Percentiles rank a stretch among this genome's conserved stretches.
These are phyloP conservation scores for Trichosporon sp. DNA, from an alignment of 1,284 basidiomycete genomes.

Conservation along the genomic window DNA sequence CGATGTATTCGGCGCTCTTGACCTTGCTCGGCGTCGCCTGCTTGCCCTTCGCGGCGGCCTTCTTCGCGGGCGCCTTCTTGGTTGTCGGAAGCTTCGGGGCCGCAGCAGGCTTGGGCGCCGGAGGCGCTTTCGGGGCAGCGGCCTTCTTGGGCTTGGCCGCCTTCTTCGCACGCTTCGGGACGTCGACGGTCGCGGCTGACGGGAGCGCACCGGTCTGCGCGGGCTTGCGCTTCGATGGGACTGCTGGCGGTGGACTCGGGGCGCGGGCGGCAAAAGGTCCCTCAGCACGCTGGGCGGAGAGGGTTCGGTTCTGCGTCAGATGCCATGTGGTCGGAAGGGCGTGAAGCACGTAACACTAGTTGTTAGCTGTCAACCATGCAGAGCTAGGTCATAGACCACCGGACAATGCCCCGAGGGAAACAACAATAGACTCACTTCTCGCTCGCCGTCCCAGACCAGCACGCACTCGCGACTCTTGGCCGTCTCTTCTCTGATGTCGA, in stretches of 20 bases:
- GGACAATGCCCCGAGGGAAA: slow-evolving; percentile 20
- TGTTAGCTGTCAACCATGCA: background rate
- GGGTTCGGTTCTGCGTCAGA: slow-evolving; percentile 44
- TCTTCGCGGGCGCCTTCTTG: slow-evolving; percentile 27
- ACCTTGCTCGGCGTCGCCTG: slow-evolving; percentile 37
- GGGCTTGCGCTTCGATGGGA: slow-evolving; percentile 23
- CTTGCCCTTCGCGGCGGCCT: slow-evolving; percentile 18
- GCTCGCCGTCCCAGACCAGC: slow-evolving; percentile 43
- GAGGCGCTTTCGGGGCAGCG: background rate
- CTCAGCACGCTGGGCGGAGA: slow-evolving; percentile 25
- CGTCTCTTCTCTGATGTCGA: slow-evolving; percentile 46
- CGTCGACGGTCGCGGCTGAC: slow-evolving; percentile 13
- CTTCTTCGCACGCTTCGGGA: slow-evolving; percentile 13
- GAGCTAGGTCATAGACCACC: background rate
- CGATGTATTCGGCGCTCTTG: slow-evolving; percentile 51
- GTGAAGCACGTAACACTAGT: slow-evolving; percentile 29
- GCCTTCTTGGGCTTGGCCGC: slow-evolving; percentile 4
- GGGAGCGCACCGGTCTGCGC: background rate
- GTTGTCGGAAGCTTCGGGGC: slow-evolving; percentile 5
- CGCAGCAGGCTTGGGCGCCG: background rate
- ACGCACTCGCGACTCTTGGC: slow-evolving; percentile 50
- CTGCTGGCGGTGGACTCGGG: background rate
- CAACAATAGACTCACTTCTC: slow-evolving; percentile 34
- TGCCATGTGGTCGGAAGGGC: slow-evolving; percentile 42
- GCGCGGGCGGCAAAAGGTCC: slow-evolving; percentile 16